Base-by-base conservation (phyloP, 139 green algal species). In the Chlorokybus atmophyticus region DNA sequence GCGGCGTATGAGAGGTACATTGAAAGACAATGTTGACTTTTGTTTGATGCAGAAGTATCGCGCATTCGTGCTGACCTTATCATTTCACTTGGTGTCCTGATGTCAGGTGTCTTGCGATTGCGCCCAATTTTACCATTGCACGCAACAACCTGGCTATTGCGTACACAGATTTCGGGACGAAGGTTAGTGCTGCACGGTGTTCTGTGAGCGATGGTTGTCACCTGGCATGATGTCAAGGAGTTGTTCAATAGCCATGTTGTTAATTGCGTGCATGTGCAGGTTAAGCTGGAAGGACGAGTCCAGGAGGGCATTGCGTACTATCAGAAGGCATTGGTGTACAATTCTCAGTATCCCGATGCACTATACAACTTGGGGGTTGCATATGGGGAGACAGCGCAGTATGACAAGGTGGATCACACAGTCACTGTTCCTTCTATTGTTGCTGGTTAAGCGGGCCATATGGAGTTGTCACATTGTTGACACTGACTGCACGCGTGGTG, bases 301-400 rank as follows among this genome's bases (percentile, higher is more conserved):
- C 38, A 59, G 32, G 4, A 61, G 54, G 54, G 54, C 19, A 64
- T 70, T 2, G 2, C 32, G 1, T 14, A 44, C 23, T 76, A 76
- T 56, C 60, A 76, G 50, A 28, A 35, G 19, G 68, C 68, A 30
- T 49, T 76, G 32, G 30, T 69, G 19, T 73, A 49, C 32, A 71
- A 76, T 49, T 49, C 57, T 4, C 49, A 73, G 24, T 77, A 93
- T 38, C 62, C 79, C 0, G 81, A 94, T 4, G 87, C 88, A 1
- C 64, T 95, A 38, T 97, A 97, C 82, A 95, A 96, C 71, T 72
- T 97, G 30, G 90, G 83, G 0, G 85, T 95, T 5, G 82, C 79
- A 4, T 81, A 73, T 32, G 78, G 57, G 4, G 85, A 93, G 62
- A 53, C 38, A 24, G 74, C 75, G 1, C 24, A 67, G 23, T 60